Evolutionary conservation across 805 yeast species (phyloP).

Genomic region (Maudiozyma barnettii): DNA sequence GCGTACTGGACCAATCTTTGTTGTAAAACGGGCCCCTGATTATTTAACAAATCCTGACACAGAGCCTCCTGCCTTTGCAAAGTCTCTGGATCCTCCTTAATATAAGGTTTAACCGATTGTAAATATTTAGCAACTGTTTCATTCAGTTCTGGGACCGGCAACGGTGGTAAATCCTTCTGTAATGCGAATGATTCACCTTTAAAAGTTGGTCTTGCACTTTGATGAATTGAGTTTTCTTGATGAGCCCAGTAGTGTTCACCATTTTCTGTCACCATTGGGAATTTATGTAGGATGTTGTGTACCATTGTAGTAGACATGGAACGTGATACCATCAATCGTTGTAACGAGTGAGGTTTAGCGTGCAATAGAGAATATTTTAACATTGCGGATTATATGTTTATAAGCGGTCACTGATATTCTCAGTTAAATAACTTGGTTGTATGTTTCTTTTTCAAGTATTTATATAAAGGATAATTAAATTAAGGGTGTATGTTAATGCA

Average conservation of each 20-base stretch:
- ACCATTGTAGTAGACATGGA: not conserved
- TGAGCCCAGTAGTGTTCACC: conserved; percentile 22
- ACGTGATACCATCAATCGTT: not conserved
- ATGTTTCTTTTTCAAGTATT: too few species aligned
- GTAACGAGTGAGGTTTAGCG: not conserved
- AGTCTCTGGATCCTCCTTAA: conserved; percentile 41
- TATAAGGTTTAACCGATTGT: conserved; percentile 61
- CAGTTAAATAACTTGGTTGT: too few species aligned
- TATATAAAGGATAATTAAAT: too few species aligned
- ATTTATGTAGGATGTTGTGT: conserved; percentile 1
- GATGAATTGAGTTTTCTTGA: conserved; percentile 16
- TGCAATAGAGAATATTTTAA: not conserved
- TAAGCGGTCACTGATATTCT: not conserved
- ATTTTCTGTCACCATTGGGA: conserved; percentile 19
- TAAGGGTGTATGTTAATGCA: too few species aligned
- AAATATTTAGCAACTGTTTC: conserved; percentile 64
- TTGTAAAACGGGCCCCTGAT: conserved; percentile 62
- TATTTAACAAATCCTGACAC: conserved; percentile 62
- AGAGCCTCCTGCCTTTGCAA: conserved; percentile 40
- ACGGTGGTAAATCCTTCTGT: conserved; percentile 66
- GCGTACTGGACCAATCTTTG: conserved; percentile 51
- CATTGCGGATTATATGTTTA: not conserved
- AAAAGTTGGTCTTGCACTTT: conserved; percentile 15
- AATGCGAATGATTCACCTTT: conserved; percentile 64
- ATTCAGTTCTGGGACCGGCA: conserved; percentile 79